These are phyloP conservation scores for Kandelia obovata DNA, from an alignment of 345 rosid genomes.

Conservation along the genomic window DNA sequence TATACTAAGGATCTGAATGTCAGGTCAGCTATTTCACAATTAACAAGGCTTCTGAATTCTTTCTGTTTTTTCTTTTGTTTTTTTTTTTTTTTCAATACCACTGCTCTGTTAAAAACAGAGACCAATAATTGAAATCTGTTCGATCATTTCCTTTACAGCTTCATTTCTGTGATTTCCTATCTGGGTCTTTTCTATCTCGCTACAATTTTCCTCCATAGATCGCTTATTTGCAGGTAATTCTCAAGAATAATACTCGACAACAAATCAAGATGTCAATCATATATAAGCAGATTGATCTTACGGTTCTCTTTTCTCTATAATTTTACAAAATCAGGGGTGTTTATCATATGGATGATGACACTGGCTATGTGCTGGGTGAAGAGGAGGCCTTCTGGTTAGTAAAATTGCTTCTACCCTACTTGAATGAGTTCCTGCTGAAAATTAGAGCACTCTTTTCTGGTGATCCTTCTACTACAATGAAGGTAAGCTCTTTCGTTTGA, in stretches of 20 bases:
- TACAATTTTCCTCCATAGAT: slow-evolving; percentile 59
- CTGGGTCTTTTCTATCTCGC: slow-evolving; percentile 75
- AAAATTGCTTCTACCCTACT: slow-evolving; percentile 67
- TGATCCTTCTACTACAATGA: slow-evolving; percentile 87
- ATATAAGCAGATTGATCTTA: slow-evolving; percentile 12
- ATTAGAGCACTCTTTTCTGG: slow-evolving; percentile 84
- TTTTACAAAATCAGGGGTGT: slow-evolving; percentile 43
- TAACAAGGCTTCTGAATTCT: not conserved
- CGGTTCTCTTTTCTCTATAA: not conserved
- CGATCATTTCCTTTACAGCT: slow-evolving; percentile 43
- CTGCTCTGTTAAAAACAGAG: slow-evolving; percentile 12
- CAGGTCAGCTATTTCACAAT: slow-evolving; percentile 43
- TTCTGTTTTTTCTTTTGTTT: no score
- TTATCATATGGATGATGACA: slow-evolving; percentile 34
- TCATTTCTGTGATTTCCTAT: slow-evolving; percentile 73
- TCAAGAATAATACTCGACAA: no score
- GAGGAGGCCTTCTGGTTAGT: slow-evolving; percentile 72
- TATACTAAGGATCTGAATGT: slow-evolving; percentile 65
- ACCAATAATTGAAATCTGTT: not conserved
- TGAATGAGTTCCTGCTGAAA: slow-evolving; percentile 64
- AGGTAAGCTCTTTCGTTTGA: slow-evolving; percentile 37
- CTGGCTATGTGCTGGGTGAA: slow-evolving; percentile 59
- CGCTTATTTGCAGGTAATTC: slow-evolving; percentile 60
- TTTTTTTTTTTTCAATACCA: not conserved
- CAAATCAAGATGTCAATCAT: no score